phyloP scores from a whole-genome alignment of 2,329 filamentous ascomycete species.

The Thielaviopsis euricoi region DNA sequence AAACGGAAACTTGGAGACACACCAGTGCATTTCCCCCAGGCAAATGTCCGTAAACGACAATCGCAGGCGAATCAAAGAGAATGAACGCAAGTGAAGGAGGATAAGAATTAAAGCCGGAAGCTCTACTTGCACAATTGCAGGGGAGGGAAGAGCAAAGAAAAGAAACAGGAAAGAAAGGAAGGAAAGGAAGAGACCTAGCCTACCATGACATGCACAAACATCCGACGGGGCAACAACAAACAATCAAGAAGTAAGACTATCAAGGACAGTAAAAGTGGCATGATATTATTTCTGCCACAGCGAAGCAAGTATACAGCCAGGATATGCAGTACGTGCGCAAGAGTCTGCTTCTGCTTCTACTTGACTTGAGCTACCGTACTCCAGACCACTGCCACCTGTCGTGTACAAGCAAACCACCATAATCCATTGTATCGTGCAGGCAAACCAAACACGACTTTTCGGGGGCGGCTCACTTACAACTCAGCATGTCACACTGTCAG shows the following conservation, averaged over 20 bases:
- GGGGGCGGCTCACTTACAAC: too few relatives aligned
- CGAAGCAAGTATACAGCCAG: too few relatives aligned
- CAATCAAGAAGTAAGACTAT: too few relatives aligned
- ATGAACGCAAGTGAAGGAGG: neutral
- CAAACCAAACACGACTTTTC: neutral
- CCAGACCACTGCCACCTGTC: too few relatives aligned
- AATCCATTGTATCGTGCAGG: neutral
- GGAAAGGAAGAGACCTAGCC: neutral
- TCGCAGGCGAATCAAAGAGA: neutral
- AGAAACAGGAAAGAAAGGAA: neutral
- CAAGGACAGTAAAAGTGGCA: too few relatives aligned
- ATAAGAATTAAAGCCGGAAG: neutral
- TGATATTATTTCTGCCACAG: too few relatives aligned
- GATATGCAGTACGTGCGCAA: too few relatives aligned
- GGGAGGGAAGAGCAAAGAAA: neutral
- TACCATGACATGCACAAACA: too few relatives aligned
- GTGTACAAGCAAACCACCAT: too few relatives aligned
- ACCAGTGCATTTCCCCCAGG: constrained; percentile 8
- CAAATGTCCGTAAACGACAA: constrained; percentile 4
- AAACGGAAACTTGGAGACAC: neutral
- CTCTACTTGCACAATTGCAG: neutral
- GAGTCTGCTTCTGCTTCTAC: too few relatives aligned
- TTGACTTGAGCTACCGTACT: too few relatives aligned
- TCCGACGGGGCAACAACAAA: too few relatives aligned
- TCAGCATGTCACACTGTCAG: neutral